Percentiles rank a stretch among this genome's conserved stretches.
These are phyloP conservation scores for Panicum miliaceum DNA, from an alignment of 176 grass and related monocot genomes.

Conservation along the genomic window DNA sequence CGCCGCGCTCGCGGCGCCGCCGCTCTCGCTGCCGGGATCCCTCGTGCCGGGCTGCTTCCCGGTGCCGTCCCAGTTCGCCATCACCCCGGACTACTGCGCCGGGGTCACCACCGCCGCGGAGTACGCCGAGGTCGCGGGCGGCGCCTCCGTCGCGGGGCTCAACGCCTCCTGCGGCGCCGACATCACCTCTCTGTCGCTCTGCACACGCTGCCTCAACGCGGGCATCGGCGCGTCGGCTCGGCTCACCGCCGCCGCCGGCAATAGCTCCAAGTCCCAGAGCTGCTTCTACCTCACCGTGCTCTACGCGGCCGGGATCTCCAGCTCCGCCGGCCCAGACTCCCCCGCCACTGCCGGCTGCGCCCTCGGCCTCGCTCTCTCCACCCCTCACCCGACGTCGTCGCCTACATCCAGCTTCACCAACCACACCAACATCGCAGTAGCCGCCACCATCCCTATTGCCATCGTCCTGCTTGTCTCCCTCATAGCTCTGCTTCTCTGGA, in stretches of 20 bases:
- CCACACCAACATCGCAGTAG: slow-evolving; percentile 44
- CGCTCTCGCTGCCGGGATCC: slow-evolving; percentile 57
- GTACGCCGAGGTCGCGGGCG: slow-evolving; percentile 23
- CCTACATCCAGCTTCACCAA: slow-evolving; percentile 25
- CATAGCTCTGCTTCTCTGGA: slow-evolving; percentile 54
- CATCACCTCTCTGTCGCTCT: slow-evolving; percentile 47
- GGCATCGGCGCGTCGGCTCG: slow-evolving; percentile 48
- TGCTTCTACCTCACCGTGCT: slow-evolving; percentile 77
- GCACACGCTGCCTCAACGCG: slow-evolving; percentile 51
- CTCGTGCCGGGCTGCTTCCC: slow-evolving; percentile 68
- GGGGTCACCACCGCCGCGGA: slow-evolving; percentile 53
- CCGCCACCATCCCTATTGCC: slow-evolving; percentile 46
- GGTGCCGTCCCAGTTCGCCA: slow-evolving; percentile 45
- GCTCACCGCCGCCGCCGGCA: slow-evolving; percentile 58
- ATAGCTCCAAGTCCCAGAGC: slow-evolving; percentile 38
- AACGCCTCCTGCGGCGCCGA: slow-evolving; percentile 62
- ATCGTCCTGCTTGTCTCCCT: slow-evolving; percentile 48
- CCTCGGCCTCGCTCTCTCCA: slow-evolving; percentile 57
- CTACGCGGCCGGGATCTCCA: slow-evolving; percentile 69
- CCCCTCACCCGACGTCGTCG: neutral
- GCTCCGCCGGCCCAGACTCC: slow-evolving; percentile 47
- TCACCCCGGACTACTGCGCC: slow-evolving; percentile 65
- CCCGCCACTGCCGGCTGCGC: slow-evolving; percentile 55
- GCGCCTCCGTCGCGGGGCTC: slow-evolving; percentile 28
- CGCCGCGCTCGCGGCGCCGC: slow-evolving; percentile 46